phyloP scores from a whole-genome alignment of 2,329 filamentous ascomycete genomes.

The Fusarium falciforme region DNA sequence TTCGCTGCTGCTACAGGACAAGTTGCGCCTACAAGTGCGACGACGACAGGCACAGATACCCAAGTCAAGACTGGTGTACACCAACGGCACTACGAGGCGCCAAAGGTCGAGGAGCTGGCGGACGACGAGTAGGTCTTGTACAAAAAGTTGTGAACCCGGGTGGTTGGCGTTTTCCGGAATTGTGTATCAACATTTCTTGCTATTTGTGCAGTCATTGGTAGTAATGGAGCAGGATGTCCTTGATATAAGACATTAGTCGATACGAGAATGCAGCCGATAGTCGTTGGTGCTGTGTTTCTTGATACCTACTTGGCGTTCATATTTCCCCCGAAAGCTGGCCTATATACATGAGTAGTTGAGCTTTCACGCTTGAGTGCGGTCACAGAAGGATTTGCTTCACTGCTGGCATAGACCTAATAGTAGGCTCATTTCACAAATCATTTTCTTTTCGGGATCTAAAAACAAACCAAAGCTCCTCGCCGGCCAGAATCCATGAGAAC shows the following conservation, averaged over 20 bases:
- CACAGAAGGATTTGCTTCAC: not conserved
- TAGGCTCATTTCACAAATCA: conserved; percentile 1
- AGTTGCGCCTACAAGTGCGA: conserved; percentile 63
- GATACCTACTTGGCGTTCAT: not conserved
- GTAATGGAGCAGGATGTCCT: conserved; percentile 26
- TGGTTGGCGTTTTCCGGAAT: conserved; percentile 40
- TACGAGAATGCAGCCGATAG: not conserved
- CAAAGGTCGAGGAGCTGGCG: conserved; percentile 64
- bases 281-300: not conserved
- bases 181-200: conserved; percentile 39
- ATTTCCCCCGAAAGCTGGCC: not conserved
- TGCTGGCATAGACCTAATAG: not conserved
- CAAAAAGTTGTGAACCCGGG: conserved; percentile 21
- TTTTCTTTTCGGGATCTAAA: conserved; percentile 28
- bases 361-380: too few species aligned
- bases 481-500: conserved; percentile 26
- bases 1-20: conserved; percentile 67
- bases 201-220: conserved; percentile 22
- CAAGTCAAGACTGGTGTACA: conserved; percentile 60
- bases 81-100: conserved; percentile 61
- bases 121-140: conserved; percentile 57
- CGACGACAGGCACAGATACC: conserved; percentile 67
- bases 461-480: conserved; percentile 36
- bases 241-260: not conserved
- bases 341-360: not conserved